Percentiles rank a stretch among this genome's conserved stretches.
phyloP scores from a whole-genome alignment of 2,329 filamentous ascomycete species.

The Alternaria sp. region DNA sequence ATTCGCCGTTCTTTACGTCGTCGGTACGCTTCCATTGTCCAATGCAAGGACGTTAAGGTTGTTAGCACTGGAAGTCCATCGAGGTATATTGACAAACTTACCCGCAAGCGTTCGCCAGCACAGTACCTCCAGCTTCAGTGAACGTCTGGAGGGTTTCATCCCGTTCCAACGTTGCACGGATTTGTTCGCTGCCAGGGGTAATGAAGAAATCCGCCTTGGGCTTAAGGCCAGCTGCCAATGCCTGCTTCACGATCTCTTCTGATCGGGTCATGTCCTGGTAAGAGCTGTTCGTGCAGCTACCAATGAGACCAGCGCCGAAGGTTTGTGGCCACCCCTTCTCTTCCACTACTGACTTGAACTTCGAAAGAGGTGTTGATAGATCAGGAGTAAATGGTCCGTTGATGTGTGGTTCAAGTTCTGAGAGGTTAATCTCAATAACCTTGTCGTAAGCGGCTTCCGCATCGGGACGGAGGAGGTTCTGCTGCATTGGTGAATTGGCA shows the following conservation, averaged over 20 bases:
- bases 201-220: conserved; percentile 94
- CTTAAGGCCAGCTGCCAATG: conserved; percentile 85
- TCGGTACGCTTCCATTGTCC: conserved; percentile 91
- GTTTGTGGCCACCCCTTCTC: conserved; percentile 89
- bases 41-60: conserved; percentile 74
- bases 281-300: conserved; percentile 98
- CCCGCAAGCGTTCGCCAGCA: conserved; percentile 92
- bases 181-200: conserved; percentile 95
- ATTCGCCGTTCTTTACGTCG: conserved; percentile 81
- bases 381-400: conserved; percentile 98
- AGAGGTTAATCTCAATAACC: conserved; percentile 89
- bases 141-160: conserved; percentile 89
- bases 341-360: conserved; percentile 85
- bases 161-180: conserved; percentile 89
- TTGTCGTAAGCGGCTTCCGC: conserved; percentile 87
- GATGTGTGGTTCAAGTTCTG: conserved; percentile 90
- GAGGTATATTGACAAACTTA: conserved; percentile 17
- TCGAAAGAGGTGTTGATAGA: conserved; percentile 88
- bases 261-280: conserved; percentile 99
- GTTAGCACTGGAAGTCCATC: conserved; percentile 16
- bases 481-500: conserved; percentile 65
- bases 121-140: conserved; percentile 82
- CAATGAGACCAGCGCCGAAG: conserved; percentile 92
- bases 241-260: conserved; percentile 92
- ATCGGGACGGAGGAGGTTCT: conserved; percentile 78